Evolutionary conservation across 1,139 yeast genomes (phyloP), one percentile per base, ranked within the genome.

Genomic region (Geotrichum klebahnii): DNA sequence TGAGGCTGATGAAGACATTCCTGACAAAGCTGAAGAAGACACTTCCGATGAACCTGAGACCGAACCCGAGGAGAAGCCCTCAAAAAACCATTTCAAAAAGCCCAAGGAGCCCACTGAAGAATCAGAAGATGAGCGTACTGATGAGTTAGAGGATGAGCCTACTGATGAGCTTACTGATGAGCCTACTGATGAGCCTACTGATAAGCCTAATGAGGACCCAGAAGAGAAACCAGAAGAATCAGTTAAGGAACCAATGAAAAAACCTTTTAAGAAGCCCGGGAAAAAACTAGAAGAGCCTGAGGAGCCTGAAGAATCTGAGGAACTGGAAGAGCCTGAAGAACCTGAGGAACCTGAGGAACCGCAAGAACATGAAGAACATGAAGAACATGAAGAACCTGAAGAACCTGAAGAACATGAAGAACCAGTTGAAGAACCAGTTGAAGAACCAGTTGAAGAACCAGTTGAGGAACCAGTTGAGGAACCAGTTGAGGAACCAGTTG

Each of bases 221-320:
- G 12, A 6, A 39, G 19, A 12, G n/a, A n/a, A n/a, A n/a, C n/a
- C n/a, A n/a, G n/a, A n/a, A n/a, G n/a, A n/a, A n/a, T n/a, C n/a
- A n/a, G n/a, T n/a, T n/a, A 32, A 38, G 31, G 42, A 38, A 12
- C 32, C 42, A 12, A 34, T 14, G 14, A 16, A 39, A 5, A 34
- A 39, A 5, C 16, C 33, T n/a, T 23, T 19, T 19, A 34, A 39
- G 24, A 34, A 39, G 35, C 20, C 44, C 9, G 28, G 12, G n/a
- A 20, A 39, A 17, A 17, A 17, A 5, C n/a, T n/a, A n/a, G n/a
- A n/a, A n/a, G n/a, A n/a, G n/a, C 20, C 31, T 3, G 10, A 10
- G 10, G 22, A 28, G 17, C 31, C 43, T 35, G 38, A 16, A 5
- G 20, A 23, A 23, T 12, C 32, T 19, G 9, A 14, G 5, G 2